Conservation (phyloP, 352 stramenopile genomes). For the Pythium pectinolyticum region DNA sequence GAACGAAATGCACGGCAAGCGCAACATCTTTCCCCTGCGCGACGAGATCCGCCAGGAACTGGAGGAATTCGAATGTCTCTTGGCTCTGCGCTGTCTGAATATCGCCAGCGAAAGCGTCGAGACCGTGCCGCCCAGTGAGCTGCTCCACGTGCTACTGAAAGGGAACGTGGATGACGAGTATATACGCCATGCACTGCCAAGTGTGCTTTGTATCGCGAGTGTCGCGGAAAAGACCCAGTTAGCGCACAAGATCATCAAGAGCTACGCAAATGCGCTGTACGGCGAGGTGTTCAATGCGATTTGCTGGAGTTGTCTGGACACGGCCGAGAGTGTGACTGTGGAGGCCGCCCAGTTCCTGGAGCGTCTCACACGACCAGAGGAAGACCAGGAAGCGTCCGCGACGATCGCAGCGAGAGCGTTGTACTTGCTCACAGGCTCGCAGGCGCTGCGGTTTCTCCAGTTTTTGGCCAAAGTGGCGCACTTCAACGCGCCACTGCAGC, state of each 20-base stretch:
- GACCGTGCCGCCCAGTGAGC: slow-evolving; percentile 48
- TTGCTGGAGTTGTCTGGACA: slow-evolving; percentile 73
- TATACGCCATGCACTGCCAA: slow-evolving; percentile 54
- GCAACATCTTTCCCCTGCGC: slow-evolving; percentile 46
- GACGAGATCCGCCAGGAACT: slow-evolving; percentile 73
- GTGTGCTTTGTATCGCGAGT: slow-evolving; percentile 58
- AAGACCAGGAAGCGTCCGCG: slow-evolving; percentile 3
- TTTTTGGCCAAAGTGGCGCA: slow-evolving; percentile 67
- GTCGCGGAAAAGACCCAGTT: slow-evolving; percentile 59
- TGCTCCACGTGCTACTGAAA: slow-evolving; percentile 61
- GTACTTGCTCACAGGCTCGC: slow-evolving; percentile 54
- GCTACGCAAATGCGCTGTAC: slow-evolving; percentile 53
- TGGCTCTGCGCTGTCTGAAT: slow-evolving; percentile 64
- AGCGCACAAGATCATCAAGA: slow-evolving; percentile 45
- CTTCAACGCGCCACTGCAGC: slow-evolving; percentile 58
- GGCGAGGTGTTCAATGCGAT: slow-evolving; percentile 63
- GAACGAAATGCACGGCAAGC: slow-evolving; percentile 55
- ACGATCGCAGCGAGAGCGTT: slow-evolving; percentile 37
- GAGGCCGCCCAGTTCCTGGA: slow-evolving; percentile 65
- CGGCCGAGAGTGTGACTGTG: slow-evolving; percentile 60
- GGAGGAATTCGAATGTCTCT: slow-evolving; percentile 61
- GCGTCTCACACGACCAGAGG: slow-evolving; percentile 40
- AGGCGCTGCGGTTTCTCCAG: slow-evolving; percentile 62
- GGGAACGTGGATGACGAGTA: slow-evolving; percentile 57
- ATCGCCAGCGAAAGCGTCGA: slow-evolving; percentile 42